Conservation (phyloP, 2,329 filamentous ascomycete genomes). For the Calycina herbarum region DNA sequence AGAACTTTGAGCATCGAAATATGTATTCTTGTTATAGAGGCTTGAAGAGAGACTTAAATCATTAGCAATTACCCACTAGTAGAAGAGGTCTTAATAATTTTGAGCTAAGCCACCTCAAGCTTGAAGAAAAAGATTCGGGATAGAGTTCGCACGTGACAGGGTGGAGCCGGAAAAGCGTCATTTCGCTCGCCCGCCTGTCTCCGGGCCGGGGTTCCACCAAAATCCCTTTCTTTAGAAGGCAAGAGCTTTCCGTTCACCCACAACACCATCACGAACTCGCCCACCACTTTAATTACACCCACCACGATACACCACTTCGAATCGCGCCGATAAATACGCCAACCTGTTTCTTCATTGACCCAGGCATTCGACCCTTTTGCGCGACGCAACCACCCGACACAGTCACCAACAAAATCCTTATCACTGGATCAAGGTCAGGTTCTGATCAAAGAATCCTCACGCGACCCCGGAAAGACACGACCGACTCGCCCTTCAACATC, state of each 20-base stretch:
- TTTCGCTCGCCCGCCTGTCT: background rate
- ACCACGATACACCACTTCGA: constrained; percentile 9
- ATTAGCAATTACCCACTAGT: background rate
- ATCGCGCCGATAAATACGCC: constrained; percentile 3
- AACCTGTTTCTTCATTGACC: constrained; percentile 31
- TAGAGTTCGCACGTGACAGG: background rate
- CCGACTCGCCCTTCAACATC: constrained; percentile 7
- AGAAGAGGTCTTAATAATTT: no score
- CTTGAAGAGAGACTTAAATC: background rate
- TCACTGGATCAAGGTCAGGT: constrained; percentile 20
- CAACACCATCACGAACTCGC: constrained; percentile 11
- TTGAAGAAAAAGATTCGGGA: background rate
- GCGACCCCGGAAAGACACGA: constrained; percentile 22
- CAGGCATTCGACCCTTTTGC: constrained; percentile 11
- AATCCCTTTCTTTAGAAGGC: constrained; percentile 4
- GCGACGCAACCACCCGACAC: constrained; percentile 7
- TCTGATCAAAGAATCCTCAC: constrained; percentile 24
- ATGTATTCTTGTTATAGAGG: background rate
- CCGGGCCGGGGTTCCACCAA: background rate
- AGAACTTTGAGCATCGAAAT: background rate
- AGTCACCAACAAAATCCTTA: constrained; percentile 21
- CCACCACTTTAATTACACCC: constrained; percentile 7
- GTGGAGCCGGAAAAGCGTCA: background rate
- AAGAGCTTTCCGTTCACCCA: background rate
- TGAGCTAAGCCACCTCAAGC: no score